Conservation (phyloP, 495 filamentous ascomycete species). For the Xylaria cubensis region DNA sequence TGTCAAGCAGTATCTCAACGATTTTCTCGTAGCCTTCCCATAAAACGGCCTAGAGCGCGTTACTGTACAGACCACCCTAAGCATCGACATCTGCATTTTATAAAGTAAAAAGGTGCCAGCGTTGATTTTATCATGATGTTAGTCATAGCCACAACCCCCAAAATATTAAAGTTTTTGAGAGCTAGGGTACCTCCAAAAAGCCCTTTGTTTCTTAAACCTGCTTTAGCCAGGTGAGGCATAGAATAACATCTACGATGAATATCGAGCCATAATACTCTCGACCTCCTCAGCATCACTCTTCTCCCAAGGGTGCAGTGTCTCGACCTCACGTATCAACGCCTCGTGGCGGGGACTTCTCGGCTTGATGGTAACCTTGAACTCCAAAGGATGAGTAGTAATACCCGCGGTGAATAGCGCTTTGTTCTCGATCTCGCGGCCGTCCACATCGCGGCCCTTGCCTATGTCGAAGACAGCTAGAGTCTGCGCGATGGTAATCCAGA, state of each 20-base stretch:
- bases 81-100: too few species aligned
- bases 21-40: too few species aligned
- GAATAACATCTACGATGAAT: neutral
- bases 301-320: slow-evolving; percentile 50
- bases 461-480: slow-evolving; percentile 50
- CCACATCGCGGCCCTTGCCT: slow-evolving; percentile 36
- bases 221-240: neutral
- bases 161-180: too few species aligned
- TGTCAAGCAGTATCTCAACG: too few species aligned
- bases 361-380: slow-evolving; percentile 41
- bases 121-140: too few species aligned
- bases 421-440: slow-evolving; percentile 40
- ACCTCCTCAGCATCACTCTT: slow-evolving; percentile 40
- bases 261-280: neutral
- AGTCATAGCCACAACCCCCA: too few species aligned
- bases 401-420: slow-evolving; percentile 34
- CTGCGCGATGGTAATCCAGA: slow-evolving; percentile 48
- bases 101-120: too few species aligned
- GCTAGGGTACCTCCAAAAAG: too few species aligned
- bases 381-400: slow-evolving; percentile 34
- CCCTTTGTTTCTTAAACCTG: neutral
- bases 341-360: slow-evolving; percentile 36
- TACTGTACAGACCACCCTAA: too few species aligned
- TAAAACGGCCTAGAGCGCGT: too few species aligned
- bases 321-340: slow-evolving; percentile 37